Base-by-base conservation (phyloP, 2,329 filamentous ascomycete species). In the Fusarium subglutinans region DNA sequence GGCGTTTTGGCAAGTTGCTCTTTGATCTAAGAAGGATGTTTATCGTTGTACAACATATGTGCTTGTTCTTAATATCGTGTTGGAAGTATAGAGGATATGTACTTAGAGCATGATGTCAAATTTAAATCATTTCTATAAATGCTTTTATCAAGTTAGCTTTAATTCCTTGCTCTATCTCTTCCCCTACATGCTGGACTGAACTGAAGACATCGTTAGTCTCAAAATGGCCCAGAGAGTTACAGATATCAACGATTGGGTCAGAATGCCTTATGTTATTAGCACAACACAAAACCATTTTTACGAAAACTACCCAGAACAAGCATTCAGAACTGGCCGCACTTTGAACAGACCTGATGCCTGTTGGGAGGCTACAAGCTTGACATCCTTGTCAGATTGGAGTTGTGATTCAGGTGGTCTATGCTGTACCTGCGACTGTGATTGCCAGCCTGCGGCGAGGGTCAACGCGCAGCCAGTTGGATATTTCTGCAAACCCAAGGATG, bases 151-250 rank as follows among this genome's bases (percentile, higher is more conserved):
- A 8, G 4, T 18, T 17, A 20, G 20, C 8, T 26, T 26, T 10
- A 18, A 4, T 33, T n/a, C 18, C 6, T 15, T 26, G 12, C 22
- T 48, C n/a, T 22, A 47, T 30, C 10, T 59, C 41, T 28, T 26
- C 26, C 30, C 18, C 22, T 47, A 38, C 12, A 41, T 15, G 8
- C 17, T 37, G 8, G 12, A 43, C 28, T 33, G 10, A 12, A 43
- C 33, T 37, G 20, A 47, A 41, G 22, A 37, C 10, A 22, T 14
- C 28, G 12, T 11, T 10, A 38, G 44, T 24, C 5, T n/a, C 14
- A 44, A 30, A 8, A 77, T 77, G 74, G 56, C 51, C 3, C 26
- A 69, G 22, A 57, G 62, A 33, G 66, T 77, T 22, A 63, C 68
- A 45, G 66, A 70, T 24, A 57, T 72, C 20, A 63, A 72, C 26